Conservation (phyloP, 371 early-diverging fungal genomes). For the Haplosporangium sp. region DNA sequence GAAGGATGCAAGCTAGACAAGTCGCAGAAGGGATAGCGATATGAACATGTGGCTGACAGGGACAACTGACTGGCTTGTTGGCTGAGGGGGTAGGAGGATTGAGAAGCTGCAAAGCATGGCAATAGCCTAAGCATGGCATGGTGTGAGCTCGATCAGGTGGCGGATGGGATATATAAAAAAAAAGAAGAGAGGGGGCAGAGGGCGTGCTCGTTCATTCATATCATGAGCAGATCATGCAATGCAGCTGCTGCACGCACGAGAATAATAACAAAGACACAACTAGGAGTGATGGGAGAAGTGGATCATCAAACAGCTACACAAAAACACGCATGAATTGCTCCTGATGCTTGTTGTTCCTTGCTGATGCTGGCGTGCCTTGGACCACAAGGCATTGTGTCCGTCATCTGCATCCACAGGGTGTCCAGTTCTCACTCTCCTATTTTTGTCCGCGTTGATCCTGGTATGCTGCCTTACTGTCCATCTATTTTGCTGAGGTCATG, state of each 20-base stretch:
- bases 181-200: background rate
- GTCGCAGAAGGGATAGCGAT: no score
- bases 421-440: background rate
- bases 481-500: no score
- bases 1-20: no score
- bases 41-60: slow-evolving; percentile 3
- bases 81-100: background rate
- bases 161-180: background rate
- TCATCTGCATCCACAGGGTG: background rate
- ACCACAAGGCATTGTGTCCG: no score
- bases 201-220: slow-evolving; percentile 4
- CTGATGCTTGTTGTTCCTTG: no score
- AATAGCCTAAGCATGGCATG: background rate
- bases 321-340: background rate
- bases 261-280: background rate
- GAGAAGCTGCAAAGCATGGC: background rate
- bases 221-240: slow-evolving; percentile 9
- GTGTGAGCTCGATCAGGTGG: background rate
- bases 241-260: background rate
- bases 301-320: background rate
- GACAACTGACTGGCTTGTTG: slow-evolving; percentile 12
- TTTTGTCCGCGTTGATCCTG: no score
- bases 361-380: no score
- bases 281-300: background rate
- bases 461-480: no score